A percentile compares a stretch with the other conserved stretches of the same genome.
Conservation (phyloP, 1,284 basidiomycete genomes). For the Malassezia pachydermatis region DNA sequence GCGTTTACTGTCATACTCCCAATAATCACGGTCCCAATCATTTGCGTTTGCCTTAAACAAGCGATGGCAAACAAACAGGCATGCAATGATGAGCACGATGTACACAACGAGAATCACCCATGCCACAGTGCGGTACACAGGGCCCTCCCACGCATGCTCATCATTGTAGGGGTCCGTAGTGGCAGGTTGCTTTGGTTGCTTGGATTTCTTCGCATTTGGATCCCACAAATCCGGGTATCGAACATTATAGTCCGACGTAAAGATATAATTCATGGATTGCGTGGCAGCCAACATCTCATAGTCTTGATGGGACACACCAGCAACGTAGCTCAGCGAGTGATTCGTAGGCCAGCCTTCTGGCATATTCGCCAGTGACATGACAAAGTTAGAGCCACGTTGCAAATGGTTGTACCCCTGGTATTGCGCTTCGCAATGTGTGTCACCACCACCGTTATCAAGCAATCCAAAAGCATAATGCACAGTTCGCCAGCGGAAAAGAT, state of each 20-base stretch:
- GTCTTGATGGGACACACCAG: constrained; percentile 39
- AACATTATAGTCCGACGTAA: constrained; percentile 6
- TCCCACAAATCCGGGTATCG: background rate
- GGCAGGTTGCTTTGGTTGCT: background rate
- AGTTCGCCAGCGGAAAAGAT: constrained; percentile 26
- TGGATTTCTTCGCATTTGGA: background rate
- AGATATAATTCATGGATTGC: constrained; percentile 28
- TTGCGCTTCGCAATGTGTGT: constrained; percentile 36
- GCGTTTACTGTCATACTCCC: constrained; percentile 17
- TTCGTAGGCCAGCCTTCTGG: constrained; percentile 22
- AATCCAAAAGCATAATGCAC: constrained; percentile 34
- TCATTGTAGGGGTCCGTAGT: background rate
- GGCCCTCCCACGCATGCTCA: background rate
- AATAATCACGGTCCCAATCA: constrained; percentile 19
- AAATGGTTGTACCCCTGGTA: constrained; percentile 39
- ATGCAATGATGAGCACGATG: constrained; percentile 4
- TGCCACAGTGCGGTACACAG: constrained; percentile 5
- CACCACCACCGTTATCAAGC: constrained; percentile 36
- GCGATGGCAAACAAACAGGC: background rate
- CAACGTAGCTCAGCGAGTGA: constrained; percentile 33
- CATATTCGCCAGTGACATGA: constrained; percentile 12
- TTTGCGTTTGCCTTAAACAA: constrained; percentile 14
- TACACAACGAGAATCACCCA: constrained; percentile 14
- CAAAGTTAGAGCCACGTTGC: constrained; percentile 35
- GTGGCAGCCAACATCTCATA: constrained; percentile 40